Percentiles rank a stretch among this genome's conserved stretches.
phyloP scores from a whole-genome alignment of 495 filamentous ascomycete genomes.

The Parathielavia appendiculata region DNA sequence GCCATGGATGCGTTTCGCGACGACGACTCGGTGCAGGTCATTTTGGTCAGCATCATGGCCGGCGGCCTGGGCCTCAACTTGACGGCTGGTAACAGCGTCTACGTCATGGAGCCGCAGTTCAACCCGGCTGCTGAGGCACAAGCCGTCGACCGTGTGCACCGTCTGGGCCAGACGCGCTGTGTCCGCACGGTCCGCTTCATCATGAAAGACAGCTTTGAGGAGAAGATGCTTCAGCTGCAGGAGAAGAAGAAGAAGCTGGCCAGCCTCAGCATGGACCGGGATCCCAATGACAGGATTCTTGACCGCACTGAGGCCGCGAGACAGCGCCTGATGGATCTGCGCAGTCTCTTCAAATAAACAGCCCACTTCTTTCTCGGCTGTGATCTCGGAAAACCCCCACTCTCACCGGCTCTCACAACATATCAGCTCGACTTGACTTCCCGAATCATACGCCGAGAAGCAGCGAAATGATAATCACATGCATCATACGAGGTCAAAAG shows the following conservation, averaged over 20 bases:
- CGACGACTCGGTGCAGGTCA: constrained; percentile 65
- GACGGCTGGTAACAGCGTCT: constrained; percentile 77
- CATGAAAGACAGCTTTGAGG: constrained; percentile 86
- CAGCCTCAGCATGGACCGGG: constrained; percentile 71
- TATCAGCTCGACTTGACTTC: not conserved
- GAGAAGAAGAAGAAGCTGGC: constrained; percentile 87
- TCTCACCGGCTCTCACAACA: not conserved
- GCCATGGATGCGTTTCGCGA: constrained; percentile 73
- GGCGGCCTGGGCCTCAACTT: constrained; percentile 91
- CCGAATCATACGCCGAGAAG: too few relatives aligned
- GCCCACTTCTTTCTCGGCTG: not conserved
- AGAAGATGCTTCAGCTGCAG: constrained; percentile 85
- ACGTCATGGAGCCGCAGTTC: constrained; percentile 97
- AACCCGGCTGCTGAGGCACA: constrained; percentile 94
- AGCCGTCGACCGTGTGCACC: constrained; percentile 89
- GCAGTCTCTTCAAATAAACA: constrained; percentile 69
- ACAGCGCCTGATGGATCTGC: constrained; percentile 72
- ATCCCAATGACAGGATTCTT: constrained; percentile 47
- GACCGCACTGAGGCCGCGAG: constrained; percentile 70
- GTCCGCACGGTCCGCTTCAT: constrained; percentile 80
- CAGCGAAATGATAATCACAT: not conserved
- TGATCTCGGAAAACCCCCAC: too few relatives aligned
- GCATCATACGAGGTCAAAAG: not conserved
- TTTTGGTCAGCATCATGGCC: constrained; percentile 87
- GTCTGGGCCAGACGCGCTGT: constrained; percentile 79